Conservation (phyloP, 306 rosid species). For the Hippophae tibetana region DNA sequence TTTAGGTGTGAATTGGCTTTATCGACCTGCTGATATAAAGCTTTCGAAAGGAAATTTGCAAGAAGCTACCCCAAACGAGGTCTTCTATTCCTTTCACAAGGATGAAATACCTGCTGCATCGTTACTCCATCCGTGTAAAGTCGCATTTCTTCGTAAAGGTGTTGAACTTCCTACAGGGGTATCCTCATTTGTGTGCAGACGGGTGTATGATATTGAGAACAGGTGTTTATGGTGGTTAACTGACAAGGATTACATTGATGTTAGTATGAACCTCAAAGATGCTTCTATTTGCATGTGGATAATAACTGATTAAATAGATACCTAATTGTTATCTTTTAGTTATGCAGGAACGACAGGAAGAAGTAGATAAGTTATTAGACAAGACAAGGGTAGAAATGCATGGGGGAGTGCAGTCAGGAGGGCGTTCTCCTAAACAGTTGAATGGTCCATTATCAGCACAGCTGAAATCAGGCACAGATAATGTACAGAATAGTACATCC, state of each 20-base stretch:
- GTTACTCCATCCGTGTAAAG: conserved; percentile 86
- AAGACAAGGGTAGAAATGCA: conserved; percentile 67
- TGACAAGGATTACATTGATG: conserved; percentile 68
- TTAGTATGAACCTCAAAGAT: conserved; percentile 26
- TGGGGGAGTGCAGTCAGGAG: conserved; percentile 62
- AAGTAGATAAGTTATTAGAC: conserved; percentile 57
- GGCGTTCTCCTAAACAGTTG: conserved; percentile 80
- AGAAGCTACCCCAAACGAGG: conserved; percentile 72
- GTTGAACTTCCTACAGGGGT: conserved; percentile 64
- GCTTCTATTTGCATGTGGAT: neutral
- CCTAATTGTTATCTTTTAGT: conserved; percentile 7
- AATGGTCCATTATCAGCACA: conserved; percentile 68
- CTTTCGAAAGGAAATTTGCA: conserved; percentile 55
- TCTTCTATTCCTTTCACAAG: conserved; percentile 83
- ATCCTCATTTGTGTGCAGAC: conserved; percentile 74
- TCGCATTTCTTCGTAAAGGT: conserved; percentile 73
- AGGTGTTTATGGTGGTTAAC: conserved; percentile 86
- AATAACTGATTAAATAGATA: neutral
- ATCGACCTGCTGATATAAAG: conserved; percentile 64
- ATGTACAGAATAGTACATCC: conserved; percentile 54
- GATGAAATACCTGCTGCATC: conserved; percentile 73
- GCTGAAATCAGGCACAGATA: conserved; percentile 65
- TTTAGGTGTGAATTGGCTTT: conserved; percentile 71
- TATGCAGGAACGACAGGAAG: conserved; percentile 71
- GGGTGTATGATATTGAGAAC: conserved; percentile 69